Base-by-base conservation (phyloP, 2,329 filamentous ascomycete species). In the Epichloe typhina region DNA sequence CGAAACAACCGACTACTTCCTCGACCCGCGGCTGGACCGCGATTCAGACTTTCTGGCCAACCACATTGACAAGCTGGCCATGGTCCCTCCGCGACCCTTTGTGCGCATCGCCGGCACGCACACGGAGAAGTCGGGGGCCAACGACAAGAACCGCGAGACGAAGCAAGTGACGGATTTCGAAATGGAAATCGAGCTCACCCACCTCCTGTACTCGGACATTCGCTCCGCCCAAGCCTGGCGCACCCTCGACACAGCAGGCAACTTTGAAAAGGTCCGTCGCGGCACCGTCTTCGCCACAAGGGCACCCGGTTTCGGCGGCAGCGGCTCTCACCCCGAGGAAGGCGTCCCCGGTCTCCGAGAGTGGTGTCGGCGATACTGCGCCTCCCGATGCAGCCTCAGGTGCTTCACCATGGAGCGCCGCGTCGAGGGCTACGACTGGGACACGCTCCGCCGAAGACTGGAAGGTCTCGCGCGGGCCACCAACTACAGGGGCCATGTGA, bases 321-420 rank as follows among this genome's bases (percentile, higher is more conserved):
- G 58, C 50, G 55, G 58, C 5, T 17, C 50, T 17, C 50, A 49
- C 3, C 57, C 60, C 5, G 65, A 67, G 44, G 58, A 58, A n/a
- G 64, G 64, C 19, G 59, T 56, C 3, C 64, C 66, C 0, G 53
- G 56, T n/a, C 58, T 67, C 42, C 54, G 61, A 8, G 75, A 82
- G 52, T 89, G 85, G 84, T 87, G 83, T 58, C 76, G 83, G 52
- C 74, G 75, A 39, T 90, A 80, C 66, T 82, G 79, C 58, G 75
- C 75, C 2, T 79, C 75, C 55, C 68, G 70, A 21, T 71, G 78
- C 1, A 69, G 69, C 8, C 69, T 87, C 36, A 83, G 83, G 60
- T 70, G 65, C 43, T 79, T 84, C 55, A 60, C 65, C 2, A 64
- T 83, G 19, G 66, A 68, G 55, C 70, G 78, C 8, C 66, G 66